Percentiles rank a stretch among this genome's conserved stretches.
Conservation (phyloP, 331 rosid species). For the Ulmus americana region DNA sequence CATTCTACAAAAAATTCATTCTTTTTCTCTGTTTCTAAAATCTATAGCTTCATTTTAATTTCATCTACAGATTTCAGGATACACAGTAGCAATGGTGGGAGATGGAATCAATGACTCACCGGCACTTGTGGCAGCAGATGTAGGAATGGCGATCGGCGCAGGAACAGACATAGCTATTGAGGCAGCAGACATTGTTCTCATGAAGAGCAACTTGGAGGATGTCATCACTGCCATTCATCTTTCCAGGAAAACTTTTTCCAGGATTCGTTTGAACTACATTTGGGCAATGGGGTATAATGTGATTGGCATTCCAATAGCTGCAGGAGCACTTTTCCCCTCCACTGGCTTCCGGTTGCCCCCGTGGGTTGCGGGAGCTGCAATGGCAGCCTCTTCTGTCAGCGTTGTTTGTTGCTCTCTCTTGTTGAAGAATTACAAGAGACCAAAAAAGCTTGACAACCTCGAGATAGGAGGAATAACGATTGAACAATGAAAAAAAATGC, state of each 20-base stretch:
- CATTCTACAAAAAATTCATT: neutral
- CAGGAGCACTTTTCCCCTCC: constrained; percentile 66
- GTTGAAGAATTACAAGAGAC: constrained; percentile 74
- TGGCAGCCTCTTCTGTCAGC: constrained; percentile 94
- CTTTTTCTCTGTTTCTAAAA: no score
- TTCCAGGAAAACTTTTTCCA: constrained; percentile 65
- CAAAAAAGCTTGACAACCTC: constrained; percentile 51
- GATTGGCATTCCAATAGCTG: constrained; percentile 82
- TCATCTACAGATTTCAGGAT: constrained; percentile 43
- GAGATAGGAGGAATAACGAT: constrained; percentile 44
- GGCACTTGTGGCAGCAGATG: constrained; percentile 84
- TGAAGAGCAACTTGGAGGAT: constrained; percentile 89
- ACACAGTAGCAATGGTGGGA: constrained; percentile 80
- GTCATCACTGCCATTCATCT: constrained; percentile 82
- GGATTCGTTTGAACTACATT: constrained; percentile 69
- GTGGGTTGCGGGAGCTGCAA: constrained; percentile 96
- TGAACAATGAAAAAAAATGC: constrained; percentile 10
- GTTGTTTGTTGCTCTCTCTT: constrained; percentile 83
- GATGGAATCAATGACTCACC: constrained; percentile 95
- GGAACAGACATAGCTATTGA: constrained; percentile 94
- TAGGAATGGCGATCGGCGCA: constrained; percentile 93
- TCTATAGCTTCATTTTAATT: neutral
- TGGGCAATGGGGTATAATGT: constrained; percentile 88
- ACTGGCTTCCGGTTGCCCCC: constrained; percentile 76
- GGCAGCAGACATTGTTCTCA: constrained; percentile 90